phyloP scores from a whole-genome alignment of 768 basidiomycete species.

The Lactarius hengduanensis region DNA sequence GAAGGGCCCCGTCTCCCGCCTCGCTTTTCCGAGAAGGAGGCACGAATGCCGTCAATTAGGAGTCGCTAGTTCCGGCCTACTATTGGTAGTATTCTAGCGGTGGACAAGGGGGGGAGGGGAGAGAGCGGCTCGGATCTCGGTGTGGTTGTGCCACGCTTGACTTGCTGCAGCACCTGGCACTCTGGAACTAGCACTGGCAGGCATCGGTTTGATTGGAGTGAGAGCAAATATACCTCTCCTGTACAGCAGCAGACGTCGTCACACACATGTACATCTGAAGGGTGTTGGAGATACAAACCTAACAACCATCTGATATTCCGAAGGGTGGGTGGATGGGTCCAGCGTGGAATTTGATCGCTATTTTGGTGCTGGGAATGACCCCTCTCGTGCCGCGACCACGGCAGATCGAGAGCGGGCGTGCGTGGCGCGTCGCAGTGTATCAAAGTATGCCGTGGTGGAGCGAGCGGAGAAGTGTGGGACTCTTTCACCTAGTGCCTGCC shows the following conservation, averaged over 20 bases:
- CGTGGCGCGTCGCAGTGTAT: background rate
- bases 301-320: conserved; percentile 37
- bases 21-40: background rate
- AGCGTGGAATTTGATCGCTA: no score
- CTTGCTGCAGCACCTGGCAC: no score
- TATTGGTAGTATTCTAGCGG: background rate
- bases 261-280: conserved; percentile 52
- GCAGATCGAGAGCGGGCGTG: no score
- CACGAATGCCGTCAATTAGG: background rate
- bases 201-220: no score
- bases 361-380: no score
- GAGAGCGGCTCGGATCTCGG: background rate
- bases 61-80: background rate
- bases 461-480: background rate
- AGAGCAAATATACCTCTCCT: conserved; percentile 47
- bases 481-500: background rate
- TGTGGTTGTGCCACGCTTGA: background rate
- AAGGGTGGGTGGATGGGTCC: no score
- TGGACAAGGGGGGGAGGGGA: background rate
- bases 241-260: conserved; percentile 67
- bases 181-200: no score
- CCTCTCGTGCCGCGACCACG: no score
- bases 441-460: background rate
- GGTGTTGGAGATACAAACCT: conserved; percentile 44
- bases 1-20: background rate